Conservation (phyloP, 306 rosid genomes). For the Quercus parvula region DNA sequence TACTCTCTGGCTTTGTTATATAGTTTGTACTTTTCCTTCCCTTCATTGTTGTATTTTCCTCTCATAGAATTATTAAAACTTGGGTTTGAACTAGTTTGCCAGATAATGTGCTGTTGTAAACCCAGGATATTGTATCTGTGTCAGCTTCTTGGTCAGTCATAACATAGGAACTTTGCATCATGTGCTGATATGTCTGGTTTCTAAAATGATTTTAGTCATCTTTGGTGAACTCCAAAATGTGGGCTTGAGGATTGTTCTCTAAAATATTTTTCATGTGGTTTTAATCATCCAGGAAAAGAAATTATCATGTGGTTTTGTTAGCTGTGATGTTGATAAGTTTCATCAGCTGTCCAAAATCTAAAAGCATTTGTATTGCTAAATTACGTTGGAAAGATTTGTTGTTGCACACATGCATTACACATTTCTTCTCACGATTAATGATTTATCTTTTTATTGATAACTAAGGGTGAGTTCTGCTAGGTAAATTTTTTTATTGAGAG, state of each 20-base stretch:
- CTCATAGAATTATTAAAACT: not conserved
- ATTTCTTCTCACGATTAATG: not conserved
- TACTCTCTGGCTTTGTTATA: not conserved
- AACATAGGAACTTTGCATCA: not conserved
- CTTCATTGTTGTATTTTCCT: not conserved
- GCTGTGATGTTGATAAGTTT: not conserved
- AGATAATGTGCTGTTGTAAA: not conserved
- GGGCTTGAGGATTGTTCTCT: not conserved
- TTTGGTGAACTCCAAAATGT: not conserved
- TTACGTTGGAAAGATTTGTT: not conserved
- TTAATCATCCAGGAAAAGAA: too few species aligned
- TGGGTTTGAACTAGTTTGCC: not conserved
- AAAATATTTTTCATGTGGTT: not conserved
- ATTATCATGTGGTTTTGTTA: not conserved
- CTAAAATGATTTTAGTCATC: not conserved
- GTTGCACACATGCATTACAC: not conserved
- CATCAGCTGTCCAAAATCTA: not conserved
- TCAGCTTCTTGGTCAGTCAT: not conserved
- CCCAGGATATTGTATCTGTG: not conserved
- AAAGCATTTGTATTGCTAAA: not conserved
- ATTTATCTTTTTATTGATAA: not conserved
- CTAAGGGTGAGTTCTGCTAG: not conserved
- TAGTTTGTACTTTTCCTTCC: not conserved
- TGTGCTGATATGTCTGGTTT: not conserved
- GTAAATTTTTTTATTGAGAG: not conserved